Evolutionary conservation across 2,329 filamentous ascomycete species (phyloP).

Genomic region (Mycosphaerella sp.): DNA sequence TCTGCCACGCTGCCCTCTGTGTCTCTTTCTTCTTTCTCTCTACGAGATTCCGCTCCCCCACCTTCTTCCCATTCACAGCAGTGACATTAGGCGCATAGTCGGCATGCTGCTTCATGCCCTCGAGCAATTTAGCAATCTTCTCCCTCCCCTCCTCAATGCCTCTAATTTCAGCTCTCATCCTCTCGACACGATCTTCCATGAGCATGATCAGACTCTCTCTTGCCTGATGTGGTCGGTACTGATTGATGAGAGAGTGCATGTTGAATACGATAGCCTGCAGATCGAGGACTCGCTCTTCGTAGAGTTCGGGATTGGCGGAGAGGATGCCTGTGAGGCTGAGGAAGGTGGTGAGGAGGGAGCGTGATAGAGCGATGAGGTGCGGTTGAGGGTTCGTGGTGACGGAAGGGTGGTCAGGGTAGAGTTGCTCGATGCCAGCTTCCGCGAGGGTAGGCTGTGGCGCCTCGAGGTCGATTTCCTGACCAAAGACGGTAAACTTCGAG

Average conservation of each 20-base stretch:
- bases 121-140: slow-evolving; percentile 67
- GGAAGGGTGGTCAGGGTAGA: slow-evolving; percentile 50
- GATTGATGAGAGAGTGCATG: slow-evolving; percentile 86
- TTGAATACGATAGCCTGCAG: slow-evolving; percentile 80
- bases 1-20: slow-evolving; percentile 35
- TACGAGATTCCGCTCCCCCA: slow-evolving; percentile 15
- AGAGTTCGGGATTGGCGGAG: slow-evolving; percentile 57
- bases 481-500: slow-evolving; percentile 70
- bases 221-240: slow-evolving; percentile 90
- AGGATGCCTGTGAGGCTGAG: slow-evolving; percentile 73
- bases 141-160: slow-evolving; percentile 61
- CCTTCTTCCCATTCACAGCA: not conserved
- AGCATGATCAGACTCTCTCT: slow-evolving; percentile 77
- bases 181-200: slow-evolving; percentile 78
- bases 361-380: slow-evolving; percentile 65
- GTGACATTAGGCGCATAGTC: not conserved
- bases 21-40: slow-evolving; percentile 20
- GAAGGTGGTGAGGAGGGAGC: slow-evolving; percentile 82
- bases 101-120: slow-evolving; percentile 47
- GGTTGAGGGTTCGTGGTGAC: slow-evolving; percentile 44
- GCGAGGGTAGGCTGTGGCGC: slow-evolving; percentile 62
- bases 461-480: slow-evolving; percentile 55
- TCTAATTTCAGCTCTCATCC: slow-evolving; percentile 65
- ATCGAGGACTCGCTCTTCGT: slow-evolving; percentile 67
- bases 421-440: slow-evolving; percentile 64